Base-by-base conservation (phyloP, 352 stramenopile genomes). In the Phytopythium oedochilum region DNA sequence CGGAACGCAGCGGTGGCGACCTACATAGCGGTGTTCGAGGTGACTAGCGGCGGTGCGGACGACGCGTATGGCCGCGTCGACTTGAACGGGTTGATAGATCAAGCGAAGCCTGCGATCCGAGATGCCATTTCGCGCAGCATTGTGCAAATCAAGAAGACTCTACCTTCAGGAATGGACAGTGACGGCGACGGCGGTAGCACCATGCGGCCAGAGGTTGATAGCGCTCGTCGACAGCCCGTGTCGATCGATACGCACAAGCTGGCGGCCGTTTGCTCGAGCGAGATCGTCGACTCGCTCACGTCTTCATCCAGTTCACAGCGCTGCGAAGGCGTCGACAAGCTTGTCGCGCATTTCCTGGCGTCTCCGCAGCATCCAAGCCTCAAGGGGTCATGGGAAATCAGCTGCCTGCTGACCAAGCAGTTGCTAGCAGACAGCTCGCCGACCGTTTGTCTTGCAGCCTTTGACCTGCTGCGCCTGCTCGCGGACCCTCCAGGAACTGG, bases 11-110 rank as follows among this genome's bases (percentile, higher is more conserved):
- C 83, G 0, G 85, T 90, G 17, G 63, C 73, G 1, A 80, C 75
- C 8, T 93, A 92, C 50, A 65, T 68, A 0, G 74, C 70, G 1
- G 84, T 93, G 12, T 93, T 90, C 52, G 80, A 93, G 53, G 68
- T 77, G 28, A 86, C 75, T 3, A 85, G 84, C 26, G 75, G 78
- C 3, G 75, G 71, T 0, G 60, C 63, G 0, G 63, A 64, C 18
- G 45, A 57, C 14, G 55, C 54, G 0, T 78, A 77, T 31, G 64
- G 70, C 0, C 35, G 20, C n/a, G 45, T 92, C 18, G 73, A 91
- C 61, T 34, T 91, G n/a, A 67, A 80, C n/a, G 67, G 61, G n/a
- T 82, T 88, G 51, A 40, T 93, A 18, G 64, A 70, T 0, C 71
- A 88, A 5, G 53, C 82, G 9, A 90, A 90, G 55, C 78, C 78